phyloP scores from a whole-genome alignment of 2,329 filamentous ascomycete species.

The Gaeumannomyces sp. region DNA sequence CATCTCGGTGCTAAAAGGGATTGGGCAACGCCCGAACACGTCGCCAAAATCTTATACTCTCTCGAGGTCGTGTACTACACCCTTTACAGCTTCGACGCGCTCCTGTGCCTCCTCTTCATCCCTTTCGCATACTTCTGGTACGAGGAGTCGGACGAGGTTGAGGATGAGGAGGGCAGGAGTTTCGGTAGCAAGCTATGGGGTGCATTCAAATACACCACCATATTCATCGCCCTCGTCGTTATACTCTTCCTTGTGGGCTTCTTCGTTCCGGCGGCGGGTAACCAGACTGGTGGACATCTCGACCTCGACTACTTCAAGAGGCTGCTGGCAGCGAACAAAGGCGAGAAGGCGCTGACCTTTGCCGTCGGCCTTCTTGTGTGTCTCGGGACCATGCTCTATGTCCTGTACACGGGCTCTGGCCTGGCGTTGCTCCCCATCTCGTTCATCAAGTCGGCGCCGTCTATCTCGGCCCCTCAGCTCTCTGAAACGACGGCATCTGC shows the following conservation, averaged over 20 bases:
- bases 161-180: conserved; percentile 72
- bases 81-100: conserved; percentile 83
- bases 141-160: conserved; percentile 93
- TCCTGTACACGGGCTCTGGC: conserved; percentile 82
- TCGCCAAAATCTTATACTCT: conserved; percentile 71
- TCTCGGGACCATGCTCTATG: conserved; percentile 77
- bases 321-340: conserved; percentile 77
- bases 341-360: conserved; percentile 89
- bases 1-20: conserved; percentile 79
- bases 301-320: conserved; percentile 91
- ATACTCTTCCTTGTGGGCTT: conserved; percentile 88
- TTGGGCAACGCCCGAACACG: conserved; percentile 81
- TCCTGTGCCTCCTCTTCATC: conserved; percentile 82
- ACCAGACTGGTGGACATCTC: conserved; percentile 51
- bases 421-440: conserved; percentile 83
- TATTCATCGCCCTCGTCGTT: conserved; percentile 72
- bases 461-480: conserved; percentile 74
- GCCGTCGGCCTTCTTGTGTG: conserved; percentile 82
- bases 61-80: conserved; percentile 88
- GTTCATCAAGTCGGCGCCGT: conserved; percentile 86
- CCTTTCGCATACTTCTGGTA: conserved; percentile 98
- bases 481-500: conserved; percentile 72
- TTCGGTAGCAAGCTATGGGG: conserved; percentile 66
- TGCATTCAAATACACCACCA: conserved; percentile 86
- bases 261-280: conserved; percentile 77